Evolutionary conservation across 1,284 basidiomycete genomes (phyloP).

Genomic region (Vanrija pseudolonga): DNA sequence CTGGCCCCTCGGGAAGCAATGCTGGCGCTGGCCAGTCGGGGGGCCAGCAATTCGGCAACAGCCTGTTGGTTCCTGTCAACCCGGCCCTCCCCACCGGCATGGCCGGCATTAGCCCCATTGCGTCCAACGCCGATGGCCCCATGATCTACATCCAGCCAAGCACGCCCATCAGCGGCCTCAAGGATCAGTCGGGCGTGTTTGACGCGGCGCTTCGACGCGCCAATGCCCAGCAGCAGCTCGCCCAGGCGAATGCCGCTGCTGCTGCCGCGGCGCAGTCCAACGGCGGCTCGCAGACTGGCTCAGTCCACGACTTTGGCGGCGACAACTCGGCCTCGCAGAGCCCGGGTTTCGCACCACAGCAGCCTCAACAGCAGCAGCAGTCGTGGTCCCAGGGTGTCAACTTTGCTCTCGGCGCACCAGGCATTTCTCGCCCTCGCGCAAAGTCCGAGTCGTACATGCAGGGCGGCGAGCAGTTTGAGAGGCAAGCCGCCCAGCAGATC

Average conservation of each 20-base stretch:
- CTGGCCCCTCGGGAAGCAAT: too few relatives aligned
- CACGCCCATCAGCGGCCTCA: constrained; percentile 48
- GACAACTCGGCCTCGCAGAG: too few relatives aligned
- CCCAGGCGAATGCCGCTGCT: not conserved
- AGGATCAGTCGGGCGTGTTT: constrained; percentile 43
- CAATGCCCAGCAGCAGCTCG: constrained; percentile 6
- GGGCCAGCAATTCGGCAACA: constrained; percentile 15
- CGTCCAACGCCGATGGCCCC: constrained; percentile 45
- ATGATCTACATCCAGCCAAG: constrained; percentile 51
- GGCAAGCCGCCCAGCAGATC: constrained; percentile 31
- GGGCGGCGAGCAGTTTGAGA: constrained; percentile 27
- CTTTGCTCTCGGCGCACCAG: not conserved
- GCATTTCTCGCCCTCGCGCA: constrained; percentile 27
- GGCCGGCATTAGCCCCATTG: constrained; percentile 47
- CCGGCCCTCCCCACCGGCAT: constrained; percentile 44
- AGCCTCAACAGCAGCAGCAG: not conserved
- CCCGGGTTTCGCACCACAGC: too few relatives aligned
- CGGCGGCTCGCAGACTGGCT: too few relatives aligned
- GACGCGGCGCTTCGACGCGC: constrained; percentile 41
- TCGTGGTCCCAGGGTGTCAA: constrained; percentile 3
- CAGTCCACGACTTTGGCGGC: too few relatives aligned
- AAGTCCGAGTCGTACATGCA: constrained; percentile 44
- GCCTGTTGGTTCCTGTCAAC: constrained; percentile 39
- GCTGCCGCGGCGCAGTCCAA: too few relatives aligned
- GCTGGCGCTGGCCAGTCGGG: not conserved